A percentile compares a stretch with the other conserved stretches of the same genome.
Evolutionary conservation across 202 grass and related monocot genomes (phyloP).

Genomic region (Saccharum hybrid): DNA sequence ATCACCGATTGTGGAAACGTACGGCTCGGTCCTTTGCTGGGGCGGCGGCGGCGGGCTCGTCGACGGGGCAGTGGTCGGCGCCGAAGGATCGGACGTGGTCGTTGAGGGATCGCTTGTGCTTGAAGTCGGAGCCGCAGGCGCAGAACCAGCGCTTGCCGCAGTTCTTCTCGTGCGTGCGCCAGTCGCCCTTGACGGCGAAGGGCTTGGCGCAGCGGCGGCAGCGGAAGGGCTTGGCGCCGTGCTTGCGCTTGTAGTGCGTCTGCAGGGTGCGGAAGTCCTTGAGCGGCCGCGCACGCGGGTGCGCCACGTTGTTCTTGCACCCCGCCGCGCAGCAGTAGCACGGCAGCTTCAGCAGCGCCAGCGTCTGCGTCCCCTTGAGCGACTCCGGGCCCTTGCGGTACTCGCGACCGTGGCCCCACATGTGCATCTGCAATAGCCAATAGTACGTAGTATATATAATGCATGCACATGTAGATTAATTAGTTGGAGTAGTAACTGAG

Average conservation of each 20-base stretch:
- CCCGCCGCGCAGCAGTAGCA: conserved; percentile 88
- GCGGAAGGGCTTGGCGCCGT: conserved; percentile 76
- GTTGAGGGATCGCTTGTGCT: conserved; percentile 94
- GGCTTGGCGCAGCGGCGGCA: conserved; percentile 91
- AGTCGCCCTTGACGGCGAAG: conserved; percentile 98
- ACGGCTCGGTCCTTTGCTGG: conserved; percentile 33
- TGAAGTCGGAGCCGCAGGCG: conserved; percentile 92
- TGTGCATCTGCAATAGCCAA: conserved; percentile 73
- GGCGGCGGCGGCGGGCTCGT: background rate
- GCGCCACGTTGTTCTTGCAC: conserved; percentile 86
- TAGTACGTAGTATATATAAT: background rate
- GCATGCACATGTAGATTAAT: background rate
- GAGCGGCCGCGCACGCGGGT: conserved; percentile 76
- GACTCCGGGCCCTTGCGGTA: conserved; percentile 93
- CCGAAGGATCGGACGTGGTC: conserved; percentile 90
- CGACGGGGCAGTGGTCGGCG: conserved; percentile 53
- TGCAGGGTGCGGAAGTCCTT: conserved; percentile 98
- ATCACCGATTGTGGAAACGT: conserved; percentile 52
- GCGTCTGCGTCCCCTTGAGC: conserved; percentile 74
- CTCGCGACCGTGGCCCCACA: conserved; percentile 97
- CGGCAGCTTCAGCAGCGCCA: conserved; percentile 87
- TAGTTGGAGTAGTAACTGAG: background rate
- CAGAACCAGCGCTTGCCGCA: conserved; percentile 95
- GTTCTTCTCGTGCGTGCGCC: conserved; percentile 99
- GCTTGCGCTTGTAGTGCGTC: conserved; percentile 98